Conservation (phyloP, 192 early-diverging fungal species). For the Lobosporangium transversale region DNA sequence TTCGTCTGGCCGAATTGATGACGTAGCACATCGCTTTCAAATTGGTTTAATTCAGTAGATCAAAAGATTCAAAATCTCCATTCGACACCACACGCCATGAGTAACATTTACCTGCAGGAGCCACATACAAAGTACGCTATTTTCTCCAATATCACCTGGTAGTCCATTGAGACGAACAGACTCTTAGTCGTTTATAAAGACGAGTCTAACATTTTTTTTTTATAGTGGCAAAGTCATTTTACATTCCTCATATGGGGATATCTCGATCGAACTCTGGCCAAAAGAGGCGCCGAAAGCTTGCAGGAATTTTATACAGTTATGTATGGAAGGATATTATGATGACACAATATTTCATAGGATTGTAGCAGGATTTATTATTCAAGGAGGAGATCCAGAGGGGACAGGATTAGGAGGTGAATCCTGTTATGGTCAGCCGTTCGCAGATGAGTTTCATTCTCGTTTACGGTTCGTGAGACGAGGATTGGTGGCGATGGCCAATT, state of each 20-base stretch:
- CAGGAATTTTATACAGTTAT: constrained; percentile 96
- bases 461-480: constrained; percentile 90
- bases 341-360: constrained; percentile 90
- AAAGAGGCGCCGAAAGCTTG: constrained; percentile 92
- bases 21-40: too few species aligned
- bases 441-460: constrained; percentile 92
- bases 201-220: constrained; percentile 7
- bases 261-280: constrained; percentile 95
- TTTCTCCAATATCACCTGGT: not conserved
- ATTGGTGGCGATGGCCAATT: constrained; percentile 90
- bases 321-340: constrained; percentile 91
- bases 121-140: constrained; percentile 62
- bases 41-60: too few species aligned
- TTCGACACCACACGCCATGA: too few species aligned
- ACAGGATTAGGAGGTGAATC: constrained; percentile 90
- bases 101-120: constrained; percentile 64
- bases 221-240: constrained; percentile 79
- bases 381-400: constrained; percentile 95
- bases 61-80: too few species aligned
- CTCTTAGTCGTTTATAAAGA: not conserved
- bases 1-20: too few species aligned
- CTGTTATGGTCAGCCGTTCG: constrained; percentile 84
- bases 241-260: constrained; percentile 85
- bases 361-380: constrained; percentile 91
- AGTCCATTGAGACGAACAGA: not conserved